Evolutionary conservation across 73 alveolate species (phyloP), one percentile per base, ranked within the genome.

Genomic region (Blepharisma stoltei): DNA sequence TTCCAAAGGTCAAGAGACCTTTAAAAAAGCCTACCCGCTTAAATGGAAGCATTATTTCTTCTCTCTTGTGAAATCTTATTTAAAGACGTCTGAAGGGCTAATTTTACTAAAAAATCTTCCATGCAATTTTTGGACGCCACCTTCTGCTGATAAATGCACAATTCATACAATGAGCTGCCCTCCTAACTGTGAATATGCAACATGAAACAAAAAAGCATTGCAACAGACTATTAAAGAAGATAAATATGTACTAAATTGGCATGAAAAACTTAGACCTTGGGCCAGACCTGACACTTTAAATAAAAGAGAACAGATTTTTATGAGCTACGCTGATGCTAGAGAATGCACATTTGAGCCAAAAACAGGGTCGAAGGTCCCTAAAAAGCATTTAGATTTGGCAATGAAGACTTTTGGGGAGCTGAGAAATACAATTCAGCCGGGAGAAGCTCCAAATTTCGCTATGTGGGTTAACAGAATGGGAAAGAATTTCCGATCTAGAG

Each of bases 381-480:
- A 25, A 14, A 60, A 60, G 46, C 73, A 60, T 25, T 18, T 60
- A 5, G 46, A 14, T 25, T 60, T 60, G 4, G 11, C 73, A 14
- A 14, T 60, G 18, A n/a, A 60, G 73, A n/a, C 14, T 14, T 60
- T 60, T 25, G 14, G 46, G 2, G 73, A 60, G 73, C 14, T 60
- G 2, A 14, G 73, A 11, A 60, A 60, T 25, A 60, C 0, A 60
- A 0, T 60, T 25, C 14, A 60, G 46, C 73, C 73, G 2, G 46
- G 23, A 8, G 73, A 60, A 8, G 46, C 73, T 20, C 73, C 73
- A 8, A 60, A 60, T 60, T 18, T 60, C 2, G 23, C 14, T 25
- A 60, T 60, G 73, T 60, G 73, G 73, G 73, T 60, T 25, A 60
- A 60, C 46, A 60, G 45, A 60, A n/a, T 60, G 14, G 73, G 73